Conservation (phyloP, 495 filamentous ascomycete genomes). For the Lasiosphaeria ovina region DNA sequence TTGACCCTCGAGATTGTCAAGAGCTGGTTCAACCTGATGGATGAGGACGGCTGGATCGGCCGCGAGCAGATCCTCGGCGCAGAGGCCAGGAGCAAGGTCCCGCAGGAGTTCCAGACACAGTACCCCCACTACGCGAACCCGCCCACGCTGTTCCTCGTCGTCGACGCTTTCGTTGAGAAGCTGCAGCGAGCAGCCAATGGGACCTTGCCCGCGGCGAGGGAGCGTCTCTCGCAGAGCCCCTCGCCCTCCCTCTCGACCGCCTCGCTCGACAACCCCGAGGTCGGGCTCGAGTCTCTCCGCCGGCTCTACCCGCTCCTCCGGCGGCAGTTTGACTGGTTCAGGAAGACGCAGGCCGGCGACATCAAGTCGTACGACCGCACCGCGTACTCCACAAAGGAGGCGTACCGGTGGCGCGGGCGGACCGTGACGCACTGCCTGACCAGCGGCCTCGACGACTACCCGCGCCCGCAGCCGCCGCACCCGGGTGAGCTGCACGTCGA, state of each 20-base stretch:
- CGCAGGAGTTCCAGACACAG: constrained; percentile 89
- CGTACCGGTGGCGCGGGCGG: constrained; percentile 93
- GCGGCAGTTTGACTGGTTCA: constrained; percentile 92
- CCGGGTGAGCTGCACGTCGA: constrained; percentile 96
- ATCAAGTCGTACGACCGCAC: constrained; percentile 87
- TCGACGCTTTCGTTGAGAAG: constrained; percentile 79
- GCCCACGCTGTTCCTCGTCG: constrained; percentile 88
- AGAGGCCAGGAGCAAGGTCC: constrained; percentile 96
- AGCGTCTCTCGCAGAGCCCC: constrained; percentile 34
- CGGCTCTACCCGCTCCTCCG: constrained; percentile 89
- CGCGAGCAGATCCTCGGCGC: constrained; percentile 92
- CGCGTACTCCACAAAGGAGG: constrained; percentile 82
- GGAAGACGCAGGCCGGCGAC: constrained; percentile 84
- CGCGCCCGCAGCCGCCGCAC: constrained; percentile 91
- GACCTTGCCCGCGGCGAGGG: constrained; percentile 27
- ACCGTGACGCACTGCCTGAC: constrained; percentile 83
- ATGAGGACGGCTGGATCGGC: constrained; percentile 96
- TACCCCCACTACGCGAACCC: constrained; percentile 99
- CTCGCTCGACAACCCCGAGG: constrained; percentile 62
- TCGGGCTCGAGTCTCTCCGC: constrained; percentile 71
- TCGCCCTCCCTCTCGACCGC: constrained; percentile 50
- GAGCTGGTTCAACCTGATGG: constrained; percentile 94
- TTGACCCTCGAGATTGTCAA: constrained; percentile 88
- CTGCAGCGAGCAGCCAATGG: constrained; percentile 48
- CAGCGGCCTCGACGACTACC: constrained; percentile 94